Evolutionary conservation across 1,284 basidiomycete genomes (phyloP).

Genomic region (Rhizoctonia solani): DNA sequence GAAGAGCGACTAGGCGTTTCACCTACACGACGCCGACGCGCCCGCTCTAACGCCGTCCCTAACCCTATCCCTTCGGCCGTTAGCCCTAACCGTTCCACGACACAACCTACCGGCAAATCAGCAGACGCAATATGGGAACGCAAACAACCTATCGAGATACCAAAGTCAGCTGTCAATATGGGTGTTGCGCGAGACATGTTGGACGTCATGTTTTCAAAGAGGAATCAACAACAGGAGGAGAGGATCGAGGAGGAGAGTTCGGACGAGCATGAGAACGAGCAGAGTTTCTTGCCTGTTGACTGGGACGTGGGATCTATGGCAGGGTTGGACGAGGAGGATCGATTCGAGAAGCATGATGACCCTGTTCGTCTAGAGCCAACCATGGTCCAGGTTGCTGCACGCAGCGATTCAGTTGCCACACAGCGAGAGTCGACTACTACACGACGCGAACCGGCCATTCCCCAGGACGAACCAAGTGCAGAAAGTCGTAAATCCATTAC

Average conservation of each 20-base stretch:
- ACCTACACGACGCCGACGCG: conserved; percentile 1
- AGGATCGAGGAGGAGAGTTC: background rate
- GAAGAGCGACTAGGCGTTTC: conserved; percentile 25
- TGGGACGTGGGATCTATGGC: conserved; percentile 28
- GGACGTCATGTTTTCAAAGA: conserved; percentile 19
- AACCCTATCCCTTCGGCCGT: background rate
- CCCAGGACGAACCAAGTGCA: no score
- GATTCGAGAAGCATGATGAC: no score
- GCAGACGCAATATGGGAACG: no score
- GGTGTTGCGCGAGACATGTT: conserved; percentile 22
- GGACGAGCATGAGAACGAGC: conserved; percentile 1
- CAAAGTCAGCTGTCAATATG: conserved; percentile 18
- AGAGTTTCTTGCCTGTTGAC: conserved; percentile 29
- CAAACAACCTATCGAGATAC: background rate
- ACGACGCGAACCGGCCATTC: no score
- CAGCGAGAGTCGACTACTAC: no score
- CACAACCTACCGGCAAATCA: background rate
- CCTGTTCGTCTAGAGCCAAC: no score
- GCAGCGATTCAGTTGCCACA: background rate
- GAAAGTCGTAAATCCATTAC: no score
- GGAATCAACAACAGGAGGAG: background rate
- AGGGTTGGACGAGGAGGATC: no score
- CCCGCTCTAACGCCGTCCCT: background rate
- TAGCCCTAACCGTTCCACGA: background rate
- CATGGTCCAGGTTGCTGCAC: no score